These are phyloP conservation scores for Naematelia aurantialba DNA, from an alignment of 768 basidiomycete species.

Conservation along the genomic window DNA sequence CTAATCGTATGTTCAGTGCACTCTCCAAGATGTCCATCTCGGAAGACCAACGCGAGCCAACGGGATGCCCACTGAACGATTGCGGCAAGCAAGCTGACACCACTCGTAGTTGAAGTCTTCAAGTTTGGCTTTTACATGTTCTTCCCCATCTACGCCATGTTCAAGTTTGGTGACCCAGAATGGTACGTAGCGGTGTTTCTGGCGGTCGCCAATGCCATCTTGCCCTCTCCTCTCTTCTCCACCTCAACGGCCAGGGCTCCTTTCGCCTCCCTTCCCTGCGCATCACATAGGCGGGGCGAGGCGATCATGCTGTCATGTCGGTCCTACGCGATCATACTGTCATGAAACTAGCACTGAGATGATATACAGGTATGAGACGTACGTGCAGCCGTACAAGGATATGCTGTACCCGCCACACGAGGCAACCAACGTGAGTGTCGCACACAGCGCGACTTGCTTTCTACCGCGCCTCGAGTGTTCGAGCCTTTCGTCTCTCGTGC, in stretches of 20 bases:
- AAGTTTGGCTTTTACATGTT: constrained; percentile 48
- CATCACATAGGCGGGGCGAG: no score
- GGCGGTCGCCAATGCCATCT: not conserved
- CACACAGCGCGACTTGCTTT: not conserved
- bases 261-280: not conserved
- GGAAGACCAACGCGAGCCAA: not conserved
- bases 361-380: constrained; percentile 30
- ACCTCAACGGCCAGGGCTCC: not conserved
- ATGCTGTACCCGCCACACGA: constrained; percentile 36
- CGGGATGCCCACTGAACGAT: not conserved
- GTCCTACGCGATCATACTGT: not conserved
- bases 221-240: not conserved
- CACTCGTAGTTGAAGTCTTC: constrained; percentile 39
- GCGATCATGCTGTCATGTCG: no score
- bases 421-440: constrained; percentile 24
- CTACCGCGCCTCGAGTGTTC: not conserved
- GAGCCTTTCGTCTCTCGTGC: no score
- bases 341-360: not conserved
- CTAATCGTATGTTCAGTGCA: not conserved
- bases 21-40: not conserved
- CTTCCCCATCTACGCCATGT: constrained; percentile 42
- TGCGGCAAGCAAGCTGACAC: not conserved
- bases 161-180: constrained; percentile 45
- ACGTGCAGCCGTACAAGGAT: constrained; percentile 41
- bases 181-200: constrained; percentile 27